Percentiles rank a stretch among this genome's conserved stretches.
Conservation (phyloP, 2,329 filamentous ascomycete species). For the Cyphellophora europaea region DNA sequence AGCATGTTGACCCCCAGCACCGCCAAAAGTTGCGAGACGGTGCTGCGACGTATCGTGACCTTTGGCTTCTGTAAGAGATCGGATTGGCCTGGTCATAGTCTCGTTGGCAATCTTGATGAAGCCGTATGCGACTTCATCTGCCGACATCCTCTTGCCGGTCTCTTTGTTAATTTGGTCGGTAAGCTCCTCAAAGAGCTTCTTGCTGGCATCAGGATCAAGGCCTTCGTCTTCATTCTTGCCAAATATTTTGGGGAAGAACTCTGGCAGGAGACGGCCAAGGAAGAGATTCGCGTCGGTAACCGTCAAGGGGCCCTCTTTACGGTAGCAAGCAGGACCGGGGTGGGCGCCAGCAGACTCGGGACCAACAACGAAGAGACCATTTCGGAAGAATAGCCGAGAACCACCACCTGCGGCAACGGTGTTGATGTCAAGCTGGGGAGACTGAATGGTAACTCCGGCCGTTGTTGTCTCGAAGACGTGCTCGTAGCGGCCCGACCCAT, state of each 20-base stretch:
- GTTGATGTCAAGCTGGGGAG: constrained; percentile 87
- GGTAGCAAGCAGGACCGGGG: constrained; percentile 83
- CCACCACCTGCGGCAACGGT: constrained; percentile 81
- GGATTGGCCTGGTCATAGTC: constrained; percentile 82
- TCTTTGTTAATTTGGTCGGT: constrained; percentile 71
- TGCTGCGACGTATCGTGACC: constrained; percentile 87
- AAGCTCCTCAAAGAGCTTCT: constrained; percentile 64
- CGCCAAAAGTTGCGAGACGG: constrained; percentile 83
- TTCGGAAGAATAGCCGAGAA: constrained; percentile 66
- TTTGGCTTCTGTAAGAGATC: constrained; percentile 83
- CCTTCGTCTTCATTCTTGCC: constrained; percentile 80
- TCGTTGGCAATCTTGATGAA: constrained; percentile 87
- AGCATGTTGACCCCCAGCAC: constrained; percentile 85
- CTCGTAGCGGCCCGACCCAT: constrained; percentile 76
- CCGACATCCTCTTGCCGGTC: constrained; percentile 51
- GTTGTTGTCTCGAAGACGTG: constrained; percentile 93
- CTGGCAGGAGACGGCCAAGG: constrained; percentile 73
- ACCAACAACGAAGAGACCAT: constrained; percentile 84
- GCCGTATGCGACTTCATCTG: constrained; percentile 85
- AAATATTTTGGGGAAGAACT: constrained; percentile 96
- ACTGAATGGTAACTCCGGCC: constrained; percentile 88
- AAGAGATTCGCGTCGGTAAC: constrained; percentile 90
- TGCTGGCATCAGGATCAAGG: constrained; percentile 66
- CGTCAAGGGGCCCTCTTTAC: constrained; percentile 81
- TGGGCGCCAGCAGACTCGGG: constrained; percentile 88